Conservation (phyloP, 768 basidiomycete species). For the Coprinopsis cinerea region DNA sequence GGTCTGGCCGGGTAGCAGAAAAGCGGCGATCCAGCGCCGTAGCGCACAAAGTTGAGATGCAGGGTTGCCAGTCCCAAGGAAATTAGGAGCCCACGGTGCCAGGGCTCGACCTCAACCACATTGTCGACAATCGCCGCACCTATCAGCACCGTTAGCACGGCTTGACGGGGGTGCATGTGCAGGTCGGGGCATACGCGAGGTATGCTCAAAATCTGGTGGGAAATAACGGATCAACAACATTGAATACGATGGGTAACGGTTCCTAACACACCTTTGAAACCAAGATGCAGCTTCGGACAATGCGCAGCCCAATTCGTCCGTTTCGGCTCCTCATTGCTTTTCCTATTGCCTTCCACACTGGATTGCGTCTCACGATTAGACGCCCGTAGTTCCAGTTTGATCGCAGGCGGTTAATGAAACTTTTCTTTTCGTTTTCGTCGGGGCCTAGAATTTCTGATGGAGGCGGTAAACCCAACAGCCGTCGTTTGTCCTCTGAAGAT, state of each 20-base stretch:
- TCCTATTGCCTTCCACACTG: neutral
- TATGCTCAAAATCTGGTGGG: conserved; percentile 11
- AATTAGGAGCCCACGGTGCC: conserved; percentile 7
- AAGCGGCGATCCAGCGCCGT: neutral
- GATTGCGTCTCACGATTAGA: neutral
- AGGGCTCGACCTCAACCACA: conserved; percentile 10
- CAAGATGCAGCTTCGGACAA: conserved; percentile 12
- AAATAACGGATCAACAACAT: neutral
- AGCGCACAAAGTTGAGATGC: conserved; percentile 10
- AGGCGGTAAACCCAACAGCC: conserved; percentile 8
- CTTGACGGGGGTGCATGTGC: conserved; percentile 5
- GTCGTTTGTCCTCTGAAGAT: neutral
- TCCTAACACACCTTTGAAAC: conserved; percentile 11
- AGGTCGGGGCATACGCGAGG: conserved; percentile 9
- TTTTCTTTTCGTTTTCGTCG: neutral
- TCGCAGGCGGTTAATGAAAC: neutral
- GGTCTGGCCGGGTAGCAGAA: no score
- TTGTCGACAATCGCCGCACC: conserved; percentile 12
- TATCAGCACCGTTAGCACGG: conserved; percentile 8
- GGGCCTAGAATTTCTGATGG: neutral
- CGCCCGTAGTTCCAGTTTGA: neutral
- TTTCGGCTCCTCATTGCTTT: neutral
- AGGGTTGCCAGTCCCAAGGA: conserved; percentile 11
- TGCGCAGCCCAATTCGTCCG: conserved; percentile 3
- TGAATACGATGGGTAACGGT: neutral